These are phyloP conservation scores for Stephania japonica DNA, from an alignment of 164 flowering plant species.

Conservation along the genomic window DNA sequence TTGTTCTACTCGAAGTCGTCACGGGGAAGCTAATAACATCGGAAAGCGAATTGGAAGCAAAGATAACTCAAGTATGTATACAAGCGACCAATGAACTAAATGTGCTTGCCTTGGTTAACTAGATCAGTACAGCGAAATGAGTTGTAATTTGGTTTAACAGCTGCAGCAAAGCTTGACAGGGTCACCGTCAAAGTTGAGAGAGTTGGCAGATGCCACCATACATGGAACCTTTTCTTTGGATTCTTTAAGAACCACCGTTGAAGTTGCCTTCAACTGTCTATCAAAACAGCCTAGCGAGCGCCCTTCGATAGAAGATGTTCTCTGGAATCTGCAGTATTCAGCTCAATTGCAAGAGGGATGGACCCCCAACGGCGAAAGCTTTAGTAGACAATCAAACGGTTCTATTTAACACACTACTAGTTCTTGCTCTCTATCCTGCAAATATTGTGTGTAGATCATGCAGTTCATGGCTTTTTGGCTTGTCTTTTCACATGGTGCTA, in stretches of 20 bases:
- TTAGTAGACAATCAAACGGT: constrained; percentile 16
- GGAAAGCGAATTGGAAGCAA: constrained; percentile 39
- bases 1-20: constrained; percentile 51
- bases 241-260: constrained; percentile 58
- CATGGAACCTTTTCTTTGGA: constrained; percentile 59
- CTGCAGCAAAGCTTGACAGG: constrained; percentile 50
- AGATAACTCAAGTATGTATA: constrained; percentile 47
- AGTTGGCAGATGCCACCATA: constrained; percentile 42
- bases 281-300: constrained; percentile 41
- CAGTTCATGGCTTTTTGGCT: background rate
- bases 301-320: constrained; percentile 82
- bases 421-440: background rate
- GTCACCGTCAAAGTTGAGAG: constrained; percentile 36
- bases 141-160: constrained; percentile 24
- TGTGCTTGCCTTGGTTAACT: constrained; percentile 2
- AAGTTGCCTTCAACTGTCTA: constrained; percentile 61
- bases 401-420: background rate
- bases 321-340: constrained; percentile 91
- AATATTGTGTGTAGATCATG: background rate
- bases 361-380: constrained; percentile 52
- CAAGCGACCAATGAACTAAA: background rate
- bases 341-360: constrained; percentile 86
- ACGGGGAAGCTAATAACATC: constrained; percentile 48
- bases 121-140: too few species aligned
- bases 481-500: background rate